These are phyloP conservation scores for Ustilago loliicola DNA, from an alignment of 1,284 basidiomycete species.

Conservation along the genomic window DNA sequence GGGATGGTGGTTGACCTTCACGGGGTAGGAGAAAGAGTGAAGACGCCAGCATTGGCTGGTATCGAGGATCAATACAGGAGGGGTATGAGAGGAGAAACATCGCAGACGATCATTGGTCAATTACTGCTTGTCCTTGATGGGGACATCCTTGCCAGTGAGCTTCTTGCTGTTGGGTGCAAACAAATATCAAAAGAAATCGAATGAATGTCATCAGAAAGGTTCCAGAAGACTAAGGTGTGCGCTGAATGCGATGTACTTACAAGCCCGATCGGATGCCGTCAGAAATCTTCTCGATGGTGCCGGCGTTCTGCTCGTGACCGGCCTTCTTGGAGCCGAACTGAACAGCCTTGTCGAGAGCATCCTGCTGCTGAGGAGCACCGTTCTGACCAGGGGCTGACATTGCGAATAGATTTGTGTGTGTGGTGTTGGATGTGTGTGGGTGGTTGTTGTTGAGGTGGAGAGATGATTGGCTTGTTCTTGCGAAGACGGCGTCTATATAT, in stretches of 20 bases:
- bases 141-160: slow-evolving; percentile 60
- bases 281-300: slow-evolving; percentile 60
- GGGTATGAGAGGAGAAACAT: slow-evolving; percentile 9
- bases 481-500: slow-evolving; percentile 1
- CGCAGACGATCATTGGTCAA: background rate
- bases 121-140: slow-evolving; percentile 64
- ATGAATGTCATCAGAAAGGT: background rate
- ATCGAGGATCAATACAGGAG: slow-evolving; percentile 8
- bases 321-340: slow-evolving; percentile 40
- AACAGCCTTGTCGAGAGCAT: slow-evolving; percentile 62
- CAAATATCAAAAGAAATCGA: background rate
- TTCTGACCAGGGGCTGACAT: slow-evolving; percentile 44
- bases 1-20: slow-evolving; percentile 7
- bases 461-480: background rate
- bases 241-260: slow-evolving; percentile 21
- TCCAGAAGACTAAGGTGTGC: background rate
- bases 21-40: too few species aligned
- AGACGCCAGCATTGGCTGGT: slow-evolving; percentile 2
- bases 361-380: slow-evolving; percentile 52
- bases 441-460: background rate
- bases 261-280: slow-evolving; percentile 60
- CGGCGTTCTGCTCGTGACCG: slow-evolving; percentile 49
- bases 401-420: background rate
- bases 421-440: slow-evolving; percentile 3
- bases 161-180: slow-evolving; percentile 49